Percentiles rank a stretch among this genome's conserved stretches.
Evolutionary conservation across 2,329 filamentous ascomycete species (phyloP).

Genomic region (Trichoderma citrinoviride): DNA sequence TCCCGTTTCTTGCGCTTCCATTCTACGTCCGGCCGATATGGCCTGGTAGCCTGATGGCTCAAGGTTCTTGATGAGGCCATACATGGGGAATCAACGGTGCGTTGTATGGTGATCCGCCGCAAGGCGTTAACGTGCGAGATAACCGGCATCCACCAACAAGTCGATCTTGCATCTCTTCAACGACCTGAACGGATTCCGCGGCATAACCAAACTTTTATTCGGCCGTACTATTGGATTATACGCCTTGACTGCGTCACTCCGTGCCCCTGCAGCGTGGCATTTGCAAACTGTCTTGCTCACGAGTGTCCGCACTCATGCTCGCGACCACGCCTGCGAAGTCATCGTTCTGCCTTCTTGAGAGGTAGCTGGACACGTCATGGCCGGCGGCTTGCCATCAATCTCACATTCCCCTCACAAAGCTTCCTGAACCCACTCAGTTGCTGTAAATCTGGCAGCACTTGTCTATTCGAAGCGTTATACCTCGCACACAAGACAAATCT

Average conservation of each 20-base stretch:
- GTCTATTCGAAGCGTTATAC: neutral
- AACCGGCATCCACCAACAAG: slow-evolving; percentile 23
- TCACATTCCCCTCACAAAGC: neutral
- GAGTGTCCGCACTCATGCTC: neutral
- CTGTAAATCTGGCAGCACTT: neutral
- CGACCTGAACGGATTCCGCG: neutral
- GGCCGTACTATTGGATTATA: neutral
- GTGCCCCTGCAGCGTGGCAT: neutral
- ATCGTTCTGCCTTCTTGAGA: neutral
- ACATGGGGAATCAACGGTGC: slow-evolving; percentile 18
- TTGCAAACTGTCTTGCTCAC: neutral
- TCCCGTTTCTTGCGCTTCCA: neutral
- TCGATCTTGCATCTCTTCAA: neutral
- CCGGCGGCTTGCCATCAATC: neutral
- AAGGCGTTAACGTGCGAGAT: slow-evolving; percentile 26
- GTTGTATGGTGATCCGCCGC: neutral
- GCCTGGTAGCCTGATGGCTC: neutral
- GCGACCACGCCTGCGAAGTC: neutral
- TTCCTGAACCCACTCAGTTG: neutral
- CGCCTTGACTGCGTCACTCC: neutral
- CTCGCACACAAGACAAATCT: neutral
- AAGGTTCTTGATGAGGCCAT: neutral
- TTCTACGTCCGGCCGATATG: neutral
- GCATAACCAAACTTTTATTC: neutral
- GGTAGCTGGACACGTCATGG: neutral